Evolutionary conservation across 2,329 filamentous ascomycete species (phyloP).

Genomic region (Lasiodiplodia theobromae): DNA sequence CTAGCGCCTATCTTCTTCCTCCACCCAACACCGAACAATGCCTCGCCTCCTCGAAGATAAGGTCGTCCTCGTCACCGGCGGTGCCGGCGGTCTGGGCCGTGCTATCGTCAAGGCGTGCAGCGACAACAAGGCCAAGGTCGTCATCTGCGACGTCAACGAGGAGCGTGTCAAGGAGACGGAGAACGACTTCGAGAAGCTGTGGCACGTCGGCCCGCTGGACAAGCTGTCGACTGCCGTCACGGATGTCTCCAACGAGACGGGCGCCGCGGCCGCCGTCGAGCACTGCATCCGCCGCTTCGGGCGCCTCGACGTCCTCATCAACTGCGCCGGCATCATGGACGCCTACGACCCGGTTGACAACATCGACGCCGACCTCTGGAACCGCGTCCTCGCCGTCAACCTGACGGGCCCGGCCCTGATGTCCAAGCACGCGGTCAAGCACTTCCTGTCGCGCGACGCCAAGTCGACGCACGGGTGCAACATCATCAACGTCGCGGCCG

Average conservation of each 20-base stretch:
- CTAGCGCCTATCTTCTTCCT: not conserved
- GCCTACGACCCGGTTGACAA: slow-evolving; percentile 61
- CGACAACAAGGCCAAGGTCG: slow-evolving; percentile 43
- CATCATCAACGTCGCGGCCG: slow-evolving; percentile 59
- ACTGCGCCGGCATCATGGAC: slow-evolving; percentile 67
- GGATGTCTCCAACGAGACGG: slow-evolving; percentile 26
- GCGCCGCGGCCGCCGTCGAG: slow-evolving; percentile 13
- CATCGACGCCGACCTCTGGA: slow-evolving; percentile 57
- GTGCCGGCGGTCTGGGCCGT: slow-evolving; percentile 29
- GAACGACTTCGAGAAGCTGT: slow-evolving; percentile 20
- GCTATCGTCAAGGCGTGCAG: slow-evolving; percentile 32
- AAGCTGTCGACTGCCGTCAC: slow-evolving; percentile 17
- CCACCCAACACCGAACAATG: slow-evolving; percentile 1
- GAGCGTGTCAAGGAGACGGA: slow-evolving; percentile 24
- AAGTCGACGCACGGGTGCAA: slow-evolving; percentile 46
- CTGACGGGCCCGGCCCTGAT: slow-evolving; percentile 63
- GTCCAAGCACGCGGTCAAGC: slow-evolving; percentile 59
- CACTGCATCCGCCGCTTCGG: slow-evolving; percentile 44
- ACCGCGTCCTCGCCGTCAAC: slow-evolving; percentile 63
- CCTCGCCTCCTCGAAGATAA: slow-evolving; percentile 25
- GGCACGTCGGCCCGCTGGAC: slow-evolving; percentile 3
- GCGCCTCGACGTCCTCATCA: slow-evolving; percentile 64
- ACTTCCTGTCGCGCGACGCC: slow-evolving; percentile 53
- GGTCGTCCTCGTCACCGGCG: slow-evolving; percentile 31
- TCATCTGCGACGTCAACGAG: slow-evolving; percentile 46